Evolutionary conservation across 371 early-diverging fungal genomes (phyloP).

Genomic region (Coemansia sp.): DNA sequence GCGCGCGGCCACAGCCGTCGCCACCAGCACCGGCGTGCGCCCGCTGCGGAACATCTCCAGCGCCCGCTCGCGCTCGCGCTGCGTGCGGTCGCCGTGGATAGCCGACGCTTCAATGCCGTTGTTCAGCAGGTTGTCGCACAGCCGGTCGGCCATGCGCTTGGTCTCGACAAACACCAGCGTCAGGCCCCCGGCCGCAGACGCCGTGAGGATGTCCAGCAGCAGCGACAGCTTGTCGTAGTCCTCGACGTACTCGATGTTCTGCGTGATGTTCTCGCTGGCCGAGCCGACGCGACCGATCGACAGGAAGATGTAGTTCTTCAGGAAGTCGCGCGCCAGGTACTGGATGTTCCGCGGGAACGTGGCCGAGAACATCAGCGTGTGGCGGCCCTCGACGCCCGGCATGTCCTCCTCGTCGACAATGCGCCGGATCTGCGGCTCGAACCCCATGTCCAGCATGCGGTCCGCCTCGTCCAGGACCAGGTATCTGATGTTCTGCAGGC

Average conservation of each 20-base stretch:
- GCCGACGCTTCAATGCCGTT: conserved; percentile 89
- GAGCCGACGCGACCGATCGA: conserved; percentile 95
- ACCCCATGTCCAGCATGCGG: conserved; percentile 99
- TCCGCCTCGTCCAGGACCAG: conserved; percentile 99
- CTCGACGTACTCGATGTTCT: conserved; percentile 81
- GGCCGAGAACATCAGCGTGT: conserved; percentile 97
- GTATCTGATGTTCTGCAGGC: conserved; percentile 75
- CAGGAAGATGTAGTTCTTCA: conserved; percentile 90
- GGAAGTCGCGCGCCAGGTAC: conserved; percentile 89
- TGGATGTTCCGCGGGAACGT: conserved; percentile 97
- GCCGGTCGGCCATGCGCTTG: conserved; percentile 96
- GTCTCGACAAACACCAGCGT: conserved; percentile 98
- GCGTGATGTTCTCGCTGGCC: conserved; percentile 96
- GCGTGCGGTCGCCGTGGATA: conserved; percentile 97
- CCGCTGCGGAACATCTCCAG: conserved; percentile 88
- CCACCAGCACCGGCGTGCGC: conserved; percentile 93
- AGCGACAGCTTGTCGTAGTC: conserved; percentile 86
- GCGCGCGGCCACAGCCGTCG: conserved; percentile 99
- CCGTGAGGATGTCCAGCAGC: conserved; percentile 80
- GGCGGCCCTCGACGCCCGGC: conserved; percentile 80
- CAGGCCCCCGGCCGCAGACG: conserved; percentile 65
- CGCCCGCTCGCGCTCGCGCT: conserved; percentile 95
- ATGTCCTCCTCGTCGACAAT: conserved; percentile 95
- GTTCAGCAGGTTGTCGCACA: conserved; percentile 73
- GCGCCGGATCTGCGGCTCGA: conserved; percentile 97